phyloP scores from a whole-genome alignment of 1,139 yeast genomes.

The Geotrichum klebahnii region DNA sequence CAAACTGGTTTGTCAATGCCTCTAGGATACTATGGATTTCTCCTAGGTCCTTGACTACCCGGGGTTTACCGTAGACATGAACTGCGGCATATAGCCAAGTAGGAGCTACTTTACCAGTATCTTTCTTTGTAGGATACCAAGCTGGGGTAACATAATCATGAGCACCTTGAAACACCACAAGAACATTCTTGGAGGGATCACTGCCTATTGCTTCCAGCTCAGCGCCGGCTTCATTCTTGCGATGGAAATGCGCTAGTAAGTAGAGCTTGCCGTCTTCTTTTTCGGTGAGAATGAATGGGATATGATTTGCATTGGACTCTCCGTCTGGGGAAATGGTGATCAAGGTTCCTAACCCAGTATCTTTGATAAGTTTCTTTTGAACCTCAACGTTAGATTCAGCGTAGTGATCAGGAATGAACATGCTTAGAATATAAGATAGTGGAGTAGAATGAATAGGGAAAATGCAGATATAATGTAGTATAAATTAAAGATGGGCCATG shows the following conservation, averaged over 20 bases:
- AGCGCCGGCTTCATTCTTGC: slow-evolving; percentile 51
- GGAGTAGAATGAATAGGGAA: background rate
- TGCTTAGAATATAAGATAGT: slow-evolving; percentile 13
- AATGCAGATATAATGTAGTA: too few relatives aligned
- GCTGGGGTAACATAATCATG: slow-evolving; percentile 58
- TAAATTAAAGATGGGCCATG: too few relatives aligned
- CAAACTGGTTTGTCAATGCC: slow-evolving; percentile 49
- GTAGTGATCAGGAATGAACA: slow-evolving; percentile 35
- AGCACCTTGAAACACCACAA: slow-evolving; percentile 54
- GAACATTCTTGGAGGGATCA: slow-evolving; percentile 36
- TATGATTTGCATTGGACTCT: slow-evolving; percentile 50
- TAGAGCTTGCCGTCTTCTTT: slow-evolving; percentile 42
- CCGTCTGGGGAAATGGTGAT: slow-evolving; percentile 43
- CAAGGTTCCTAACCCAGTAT: slow-evolving; percentile 53
- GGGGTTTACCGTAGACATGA: slow-evolving; percentile 55
- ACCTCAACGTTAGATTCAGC: slow-evolving; percentile 39
- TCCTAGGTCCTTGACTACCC: slow-evolving; percentile 39
- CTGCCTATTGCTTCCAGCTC: slow-evolving; percentile 38
- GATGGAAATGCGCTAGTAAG: slow-evolving; percentile 57
- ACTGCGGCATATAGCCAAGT: slow-evolving; percentile 69
- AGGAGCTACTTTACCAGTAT: slow-evolving; percentile 62
- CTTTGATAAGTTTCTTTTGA: slow-evolving; percentile 44
- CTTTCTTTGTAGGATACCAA: slow-evolving; percentile 53
- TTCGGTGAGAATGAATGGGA: slow-evolving; percentile 52
- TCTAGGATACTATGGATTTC: slow-evolving; percentile 48